Conservation (phyloP, 2,329 filamentous ascomycete species). For the Samsoniella hepiali region DNA sequence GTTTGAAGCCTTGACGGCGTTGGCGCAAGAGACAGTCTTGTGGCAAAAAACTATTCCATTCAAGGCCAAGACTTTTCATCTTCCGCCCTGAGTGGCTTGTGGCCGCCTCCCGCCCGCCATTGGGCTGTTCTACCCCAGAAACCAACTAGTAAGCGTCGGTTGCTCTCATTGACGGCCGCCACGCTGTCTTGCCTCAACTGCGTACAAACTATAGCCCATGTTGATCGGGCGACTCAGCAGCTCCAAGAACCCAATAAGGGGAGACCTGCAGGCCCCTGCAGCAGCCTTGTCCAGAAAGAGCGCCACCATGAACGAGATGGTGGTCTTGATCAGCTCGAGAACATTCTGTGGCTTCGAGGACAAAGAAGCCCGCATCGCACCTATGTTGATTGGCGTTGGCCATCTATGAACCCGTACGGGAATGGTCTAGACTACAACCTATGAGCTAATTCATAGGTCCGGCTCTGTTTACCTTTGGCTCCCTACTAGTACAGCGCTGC, state of each 20-base stretch:
- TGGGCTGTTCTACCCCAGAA: neutral
- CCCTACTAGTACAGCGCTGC: neutral
- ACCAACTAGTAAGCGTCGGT: neutral
- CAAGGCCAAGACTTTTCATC: neutral
- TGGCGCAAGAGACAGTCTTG: neutral
- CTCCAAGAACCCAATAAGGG: neutral
- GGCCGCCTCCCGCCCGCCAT: neutral
- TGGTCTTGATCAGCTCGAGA: neutral
- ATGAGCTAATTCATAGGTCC: neutral
- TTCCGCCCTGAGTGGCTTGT: neutral
- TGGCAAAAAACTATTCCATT: neutral
- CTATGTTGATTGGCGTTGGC: neutral
- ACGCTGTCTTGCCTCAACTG: neutral
- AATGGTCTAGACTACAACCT: neutral
- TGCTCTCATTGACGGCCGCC: neutral
- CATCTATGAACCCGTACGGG: neutral
- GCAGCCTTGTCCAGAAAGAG: constrained; percentile 3
- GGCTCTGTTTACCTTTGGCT: neutral
- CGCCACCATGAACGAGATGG: neutral
- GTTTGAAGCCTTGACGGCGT: neutral
- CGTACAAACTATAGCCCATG: neutral
- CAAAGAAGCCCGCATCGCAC: neutral
- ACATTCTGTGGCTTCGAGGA: constrained; percentile 10
- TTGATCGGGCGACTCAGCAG: neutral
- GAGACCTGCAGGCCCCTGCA: neutral